Percentiles rank a stretch among this genome's conserved stretches.
These are phyloP conservation scores for Pyrenophora graminea DNA, from an alignment of 2,329 filamentous ascomycete species.

Conservation along the genomic window DNA sequence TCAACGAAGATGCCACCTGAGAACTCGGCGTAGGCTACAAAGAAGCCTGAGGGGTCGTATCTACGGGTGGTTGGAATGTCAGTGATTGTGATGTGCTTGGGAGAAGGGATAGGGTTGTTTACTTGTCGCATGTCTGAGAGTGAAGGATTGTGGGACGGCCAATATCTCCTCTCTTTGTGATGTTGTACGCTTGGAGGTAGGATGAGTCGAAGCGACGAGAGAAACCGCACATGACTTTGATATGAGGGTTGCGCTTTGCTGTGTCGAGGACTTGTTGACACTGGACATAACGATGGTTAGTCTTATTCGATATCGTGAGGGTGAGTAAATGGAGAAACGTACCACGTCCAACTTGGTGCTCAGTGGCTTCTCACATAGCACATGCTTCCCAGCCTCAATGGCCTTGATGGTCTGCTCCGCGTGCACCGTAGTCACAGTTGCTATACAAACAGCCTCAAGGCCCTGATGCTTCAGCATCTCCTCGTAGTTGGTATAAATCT, in stretches of 20 bases:
- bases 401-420: conserved; percentile 62
- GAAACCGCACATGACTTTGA: conserved; percentile 71
- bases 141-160: conserved; percentile 65
- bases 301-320: neutral
- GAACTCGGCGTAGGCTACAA: conserved; percentile 68
- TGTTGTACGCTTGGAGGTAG: conserved; percentile 63
- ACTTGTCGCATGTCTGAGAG: conserved; percentile 69
- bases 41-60: conserved; percentile 67
- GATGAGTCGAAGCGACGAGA: conserved; percentile 68
- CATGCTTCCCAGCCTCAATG: conserved; percentile 59
- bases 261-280: conserved; percentile 64
- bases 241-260: conserved; percentile 58
- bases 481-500: conserved; percentile 59
- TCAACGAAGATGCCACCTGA: conserved; percentile 73
- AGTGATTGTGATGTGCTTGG: neutral
- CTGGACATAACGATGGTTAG: conserved; percentile 41
- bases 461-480: conserved; percentile 61
- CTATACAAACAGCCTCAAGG: conserved; percentile 60
- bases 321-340: conserved; percentile 28
- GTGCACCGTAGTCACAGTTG: conserved; percentile 60
- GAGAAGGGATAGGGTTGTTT: neutral
- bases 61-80: neutral
- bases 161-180: conserved; percentile 60
- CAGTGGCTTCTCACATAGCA: conserved; percentile 64
- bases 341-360: conserved; percentile 64